These are phyloP conservation scores for Ampelocalamus luodianensis DNA, from an alignment of 176 grass and related monocot species.

Conservation along the genomic window DNA sequence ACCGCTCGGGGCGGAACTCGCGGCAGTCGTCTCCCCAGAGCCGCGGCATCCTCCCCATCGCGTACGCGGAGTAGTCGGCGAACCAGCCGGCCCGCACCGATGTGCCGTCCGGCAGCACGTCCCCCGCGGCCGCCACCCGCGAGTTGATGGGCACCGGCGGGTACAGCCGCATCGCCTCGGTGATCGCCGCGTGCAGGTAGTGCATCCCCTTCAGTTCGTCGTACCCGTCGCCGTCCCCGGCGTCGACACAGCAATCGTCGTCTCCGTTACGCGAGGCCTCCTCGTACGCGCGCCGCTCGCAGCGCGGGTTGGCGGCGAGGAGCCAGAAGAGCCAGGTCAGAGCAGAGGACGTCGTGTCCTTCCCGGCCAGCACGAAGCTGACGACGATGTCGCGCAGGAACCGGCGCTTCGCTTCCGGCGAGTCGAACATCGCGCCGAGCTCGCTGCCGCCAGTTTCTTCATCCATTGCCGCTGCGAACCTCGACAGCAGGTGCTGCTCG, in stretches of 20 bases:
- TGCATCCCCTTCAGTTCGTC: constrained; percentile 56
- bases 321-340: constrained; percentile 89
- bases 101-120: constrained; percentile 79
- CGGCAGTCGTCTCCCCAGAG: constrained; percentile 58
- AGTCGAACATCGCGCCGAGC: constrained; percentile 48
- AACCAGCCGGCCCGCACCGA: constrained; percentile 63
- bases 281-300: constrained; percentile 52
- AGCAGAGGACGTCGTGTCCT: constrained; percentile 60
- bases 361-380: constrained; percentile 71
- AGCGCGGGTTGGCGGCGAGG: constrained; percentile 49
- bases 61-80: constrained; percentile 60
- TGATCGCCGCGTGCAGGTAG: constrained; percentile 69
- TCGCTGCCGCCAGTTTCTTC: constrained; percentile 37
- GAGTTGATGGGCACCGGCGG: constrained; percentile 76
- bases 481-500: constrained; percentile 62
- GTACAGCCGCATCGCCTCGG: constrained; percentile 76
- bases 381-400: constrained; percentile 73
- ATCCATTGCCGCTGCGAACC: constrained; percentile 57
- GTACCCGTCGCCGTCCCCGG: neutral
- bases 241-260: neutral
- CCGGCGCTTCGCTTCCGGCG: constrained; percentile 48
- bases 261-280: constrained; percentile 41
- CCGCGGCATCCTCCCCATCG: constrained; percentile 63
- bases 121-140: constrained; percentile 35
- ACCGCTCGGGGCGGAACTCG: constrained; percentile 60